Conservation (phyloP, 495 filamentous ascomycete species). For the Daldinia concentrica region DNA sequence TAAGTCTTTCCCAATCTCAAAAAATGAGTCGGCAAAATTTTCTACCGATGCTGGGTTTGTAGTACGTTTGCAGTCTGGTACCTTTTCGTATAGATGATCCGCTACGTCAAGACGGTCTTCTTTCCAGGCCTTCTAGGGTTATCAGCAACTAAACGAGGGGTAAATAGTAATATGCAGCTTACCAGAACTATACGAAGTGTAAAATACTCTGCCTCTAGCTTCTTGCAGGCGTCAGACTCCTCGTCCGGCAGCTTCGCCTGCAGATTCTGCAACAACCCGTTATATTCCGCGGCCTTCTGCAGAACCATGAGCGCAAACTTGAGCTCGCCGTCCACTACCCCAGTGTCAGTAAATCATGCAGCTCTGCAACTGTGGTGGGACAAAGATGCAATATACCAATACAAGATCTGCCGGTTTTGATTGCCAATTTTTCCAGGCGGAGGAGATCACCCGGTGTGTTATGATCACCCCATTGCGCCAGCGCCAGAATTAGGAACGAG, state of each 20-base stretch:
- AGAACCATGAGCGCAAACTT: conserved; percentile 66
- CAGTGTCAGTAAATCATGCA: conserved; percentile 18
- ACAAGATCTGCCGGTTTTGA: conserved; percentile 73
- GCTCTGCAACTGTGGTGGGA: conserved; percentile 18
- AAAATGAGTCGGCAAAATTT: conserved; percentile 74
- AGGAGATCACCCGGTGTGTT: conserved; percentile 52
- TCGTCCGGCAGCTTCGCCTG: conserved; percentile 41
- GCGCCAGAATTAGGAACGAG: conserved; percentile 74
- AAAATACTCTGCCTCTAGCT: conserved; percentile 71
- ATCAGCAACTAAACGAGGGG: conserved; percentile 28
- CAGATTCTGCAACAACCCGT: conserved; percentile 62
- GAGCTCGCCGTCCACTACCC: conserved; percentile 61
- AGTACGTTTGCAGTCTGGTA: conserved; percentile 48
- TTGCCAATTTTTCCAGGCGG: conserved; percentile 69
- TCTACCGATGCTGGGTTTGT: conserved; percentile 66
- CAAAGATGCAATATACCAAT: conserved; percentile 60
- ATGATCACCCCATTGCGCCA: conserved; percentile 57
- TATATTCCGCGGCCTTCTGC: conserved; percentile 70
- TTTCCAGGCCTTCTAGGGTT: conserved; percentile 69
- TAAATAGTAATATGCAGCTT: conserved; percentile 40
- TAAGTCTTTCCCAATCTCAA: conserved; percentile 74
- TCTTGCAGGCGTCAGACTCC: conserved; percentile 47
- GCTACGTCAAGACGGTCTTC: conserved; percentile 76
- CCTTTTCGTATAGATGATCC: conserved; percentile 76
- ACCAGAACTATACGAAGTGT: conserved; percentile 74